Evolutionary conservation across 192 early-diverging fungal genomes (phyloP).

Genomic region (Phlyctochytrium planicorne): DNA sequence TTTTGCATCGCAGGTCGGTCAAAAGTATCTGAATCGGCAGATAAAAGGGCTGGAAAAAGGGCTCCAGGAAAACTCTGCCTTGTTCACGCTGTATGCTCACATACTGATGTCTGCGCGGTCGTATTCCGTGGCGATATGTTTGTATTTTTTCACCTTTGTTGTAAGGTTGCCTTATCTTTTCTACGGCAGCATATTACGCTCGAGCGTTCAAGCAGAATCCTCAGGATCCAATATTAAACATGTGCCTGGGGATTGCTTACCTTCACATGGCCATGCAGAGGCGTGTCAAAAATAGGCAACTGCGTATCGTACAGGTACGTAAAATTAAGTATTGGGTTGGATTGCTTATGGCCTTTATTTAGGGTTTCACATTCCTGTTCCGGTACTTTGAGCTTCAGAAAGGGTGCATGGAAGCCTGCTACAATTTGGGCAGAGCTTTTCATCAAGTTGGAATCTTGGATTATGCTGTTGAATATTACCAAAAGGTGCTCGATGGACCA

Average conservation of each 20-base stretch:
- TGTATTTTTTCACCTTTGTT: conserved; percentile 9
- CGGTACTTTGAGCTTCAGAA: conserved; percentile 56
- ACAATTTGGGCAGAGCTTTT: conserved; percentile 86
- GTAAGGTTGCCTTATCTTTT: background rate
- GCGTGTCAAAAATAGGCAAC: conserved; percentile 67
- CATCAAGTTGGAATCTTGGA: conserved; percentile 81
- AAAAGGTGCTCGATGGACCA: conserved; percentile 55
- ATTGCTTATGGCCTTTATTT: conserved; percentile 9
- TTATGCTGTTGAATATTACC: conserved; percentile 85
- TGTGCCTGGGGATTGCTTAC: conserved; percentile 62
- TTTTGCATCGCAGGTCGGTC: conserved; percentile 45
- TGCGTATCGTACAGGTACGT: conserved; percentile 56
- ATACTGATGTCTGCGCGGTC: conserved; percentile 52
- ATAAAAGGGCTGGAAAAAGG: conserved; percentile 43
- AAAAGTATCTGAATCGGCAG: conserved; percentile 60
- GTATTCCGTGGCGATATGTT: conserved; percentile 63
- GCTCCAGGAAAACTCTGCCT: conserved; percentile 33
- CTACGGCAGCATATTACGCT: conserved; percentile 41
- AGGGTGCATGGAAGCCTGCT: conserved; percentile 64
- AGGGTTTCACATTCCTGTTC: conserved; percentile 64
- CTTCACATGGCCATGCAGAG: conserved; percentile 69
- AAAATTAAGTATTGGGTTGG: background rate
- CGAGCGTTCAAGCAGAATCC: conserved; percentile 59
- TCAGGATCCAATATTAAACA: conserved; percentile 64
- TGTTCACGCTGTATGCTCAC: conserved; percentile 63